Evolutionary conservation across 2,329 filamentous ascomycete species (phyloP), one percentile per base, ranked within the genome.

Genomic region (Trichoderma citrinoviride): DNA sequence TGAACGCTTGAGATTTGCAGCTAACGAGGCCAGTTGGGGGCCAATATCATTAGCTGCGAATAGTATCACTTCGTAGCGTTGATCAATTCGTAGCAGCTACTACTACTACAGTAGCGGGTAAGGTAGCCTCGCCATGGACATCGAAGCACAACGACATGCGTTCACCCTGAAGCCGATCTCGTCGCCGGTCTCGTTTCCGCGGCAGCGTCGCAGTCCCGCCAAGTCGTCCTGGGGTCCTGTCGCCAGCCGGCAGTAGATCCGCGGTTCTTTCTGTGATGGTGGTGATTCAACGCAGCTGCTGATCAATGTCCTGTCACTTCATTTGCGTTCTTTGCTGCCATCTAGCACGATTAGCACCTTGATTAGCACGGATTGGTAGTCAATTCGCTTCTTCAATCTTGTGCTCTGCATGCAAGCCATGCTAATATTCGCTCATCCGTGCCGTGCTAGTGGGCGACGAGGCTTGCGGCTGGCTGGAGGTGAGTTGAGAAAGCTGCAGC

Each of bases 381-480:
- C 25, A 37, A 37, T 12, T 12, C 4, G 33, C 33, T 10, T 37
- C 27, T 37, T 43, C 47, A n/a, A n/a, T 46, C 17, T 23, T 25
- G 23, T 40, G 7, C 10, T 37, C 3, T 8, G 33, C 29, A 61
- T 52, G 37, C 57, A 44, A 52, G 47, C 58, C 49, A 54, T 54
- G 33, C 43, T n/a, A 19, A 46, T 62, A 46, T 62, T 54, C 49
- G 47, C 47, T 54, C 49, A 53, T 21, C 25, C 25, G 58, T 44
- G 58, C 37, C 53, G 47, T 62, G 58, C 49, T 62, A 62, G 49
- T 44, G 40, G 53, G 41, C 29, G n/a, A 41, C 37, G 58, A 54
- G 49, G 58, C 58, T 62, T 50, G 41, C 49, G 58, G 56, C 56
- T 47, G 43, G 56, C 43, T 33, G 56, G 10, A 37, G 2, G 33